Evolutionary conservation across 768 basidiomycete genomes (phyloP).

Genomic region (Botryobasidium botryosum): DNA sequence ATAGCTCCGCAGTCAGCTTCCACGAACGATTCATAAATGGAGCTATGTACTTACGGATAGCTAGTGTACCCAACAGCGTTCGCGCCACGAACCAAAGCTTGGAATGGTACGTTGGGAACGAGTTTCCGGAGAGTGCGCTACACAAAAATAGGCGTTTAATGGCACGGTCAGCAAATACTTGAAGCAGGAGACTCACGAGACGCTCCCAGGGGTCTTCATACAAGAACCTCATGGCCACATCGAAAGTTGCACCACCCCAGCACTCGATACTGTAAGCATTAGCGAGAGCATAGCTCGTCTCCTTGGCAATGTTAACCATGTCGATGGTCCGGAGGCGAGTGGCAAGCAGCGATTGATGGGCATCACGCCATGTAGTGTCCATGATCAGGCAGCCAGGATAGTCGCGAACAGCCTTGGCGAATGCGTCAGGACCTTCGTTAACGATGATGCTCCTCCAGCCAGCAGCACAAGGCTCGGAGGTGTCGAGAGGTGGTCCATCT

Average conservation of each 20-base stretch:
- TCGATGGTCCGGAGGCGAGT: slow-evolving; percentile 92
- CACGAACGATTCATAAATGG: background rate
- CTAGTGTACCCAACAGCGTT: slow-evolving; percentile 99
- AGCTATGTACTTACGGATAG: slow-evolving; percentile 57
- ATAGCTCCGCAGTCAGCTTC: background rate
- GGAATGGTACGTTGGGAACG: slow-evolving; percentile 96
- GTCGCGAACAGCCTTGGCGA: slow-evolving; percentile 92
- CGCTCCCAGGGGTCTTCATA: slow-evolving; percentile 99
- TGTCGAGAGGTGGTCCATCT: slow-evolving; percentile 56
- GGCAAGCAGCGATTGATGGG: slow-evolving; percentile 93
- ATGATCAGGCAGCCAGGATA: slow-evolving; percentile 92
- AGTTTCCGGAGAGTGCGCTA: slow-evolving; percentile 83
- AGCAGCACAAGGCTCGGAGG: slow-evolving; percentile 60
- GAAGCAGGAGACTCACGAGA: slow-evolving; percentile 30
- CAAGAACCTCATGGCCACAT: slow-evolving; percentile 97
- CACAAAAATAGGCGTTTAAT: slow-evolving; percentile 1
- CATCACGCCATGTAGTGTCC: slow-evolving; percentile 99
- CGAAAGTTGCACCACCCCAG: slow-evolving; percentile 99
- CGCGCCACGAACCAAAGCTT: slow-evolving; percentile 95
- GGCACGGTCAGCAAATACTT: background rate
- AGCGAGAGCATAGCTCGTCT: slow-evolving; percentile 85
- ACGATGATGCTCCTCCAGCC: slow-evolving; percentile 99
- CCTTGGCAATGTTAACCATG: slow-evolving; percentile 96
- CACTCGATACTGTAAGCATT: slow-evolving; percentile 96
- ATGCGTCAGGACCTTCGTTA: slow-evolving; percentile 92